Evolutionary conservation across 73 alveolate species (phyloP), one percentile per base, ranked within the genome.

Genomic region (Paramecium sexaurelia): DNA sequence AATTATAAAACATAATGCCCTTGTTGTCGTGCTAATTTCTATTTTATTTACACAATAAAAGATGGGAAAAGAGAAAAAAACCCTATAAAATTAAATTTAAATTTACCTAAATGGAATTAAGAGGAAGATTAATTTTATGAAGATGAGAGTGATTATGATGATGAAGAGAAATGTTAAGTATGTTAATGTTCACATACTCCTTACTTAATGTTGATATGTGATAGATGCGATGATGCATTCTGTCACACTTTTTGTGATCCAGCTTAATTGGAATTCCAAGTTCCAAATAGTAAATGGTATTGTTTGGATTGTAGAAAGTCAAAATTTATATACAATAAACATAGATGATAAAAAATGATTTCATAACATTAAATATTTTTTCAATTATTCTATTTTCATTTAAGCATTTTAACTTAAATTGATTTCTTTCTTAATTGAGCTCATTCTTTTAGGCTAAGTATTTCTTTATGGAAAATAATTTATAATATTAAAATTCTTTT

Each of bases 171-270:
- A 71, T 71, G 86, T 13, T 15, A 35, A 40, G 86, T 71, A 15
- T 71, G 86, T 17, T 17, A 33, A 35, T 35, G 17, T 35, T 27
- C 86, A 0, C 86, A 71, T 35, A 71, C 86, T 35, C 55, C 57
- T 11, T 71, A 71, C 17, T 71, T 71, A 19, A 71, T 71, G 86
- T 19, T 71, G 8, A 40, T 71, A 0, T 71, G 86, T 40, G 86
- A 71, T 17, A 71, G 9, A 71, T 71, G 86, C 17, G 24, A 71
- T 37, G 86, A 71, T 32, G n/a, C 32, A 17, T 32, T 29, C 15
- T 71, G 86, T 9, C 86, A 71, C 22, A 71, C 86, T 33, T 71
- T 71, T 36, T 71, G 86, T 33, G 86, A 71, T 36, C 86, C 86
- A 33, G 86, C 86, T 8, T 11, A 10, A 71, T 33, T 33, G 35